Evolutionary conservation across 2,329 filamentous ascomycete genomes (phyloP), one percentile per base, ranked within the genome.

Genomic region (Colletotrichum musicola): DNA sequence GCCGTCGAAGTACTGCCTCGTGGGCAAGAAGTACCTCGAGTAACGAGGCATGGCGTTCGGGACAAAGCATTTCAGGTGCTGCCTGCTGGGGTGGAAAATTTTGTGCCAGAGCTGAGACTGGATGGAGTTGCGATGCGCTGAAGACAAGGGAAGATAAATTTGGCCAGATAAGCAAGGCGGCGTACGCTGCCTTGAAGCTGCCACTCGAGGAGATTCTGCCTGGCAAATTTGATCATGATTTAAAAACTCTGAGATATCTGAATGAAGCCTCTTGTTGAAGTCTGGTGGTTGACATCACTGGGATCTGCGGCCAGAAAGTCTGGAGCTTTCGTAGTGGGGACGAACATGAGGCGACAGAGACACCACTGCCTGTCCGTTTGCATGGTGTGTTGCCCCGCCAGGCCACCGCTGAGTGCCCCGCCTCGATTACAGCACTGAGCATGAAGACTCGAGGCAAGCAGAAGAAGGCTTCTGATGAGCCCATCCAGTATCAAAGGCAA

Each of bases 341-440:
- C 49, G 38, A 16, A 44, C 22, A 54, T 59, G 54, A 68, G 65
- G 54, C 54, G 53, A 56, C 53, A 53, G 30, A 35, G 30, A 35
- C 30, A 35, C 30, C 30, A 35, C 30, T 35, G 30, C 3, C 30
- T 35, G 62, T 47, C 61, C 66, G 62, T 65, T 65, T 65, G 66
- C 47, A 30, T 35, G 61, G 65, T 64, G 65, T 64, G 65, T 62
- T 62, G 63, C 63, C 63, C 64, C 59, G 64, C 50, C 59, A 67
- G 63, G 55, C 49, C 35, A 50, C 14, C 35, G 27, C 14, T 35
- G 13, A 46, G 14, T 62, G 60, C 44, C 55, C 62, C 62, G 60
- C 55, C 40, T 25, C 16, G 16, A 27, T 12, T 7, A 27, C 22
- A 35, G 30, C 30, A 25, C 22, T 25, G 22, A 25, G 22, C 22